Conservation (phyloP, 345 rosid genomes). For the Kernera saxatilis region DNA sequence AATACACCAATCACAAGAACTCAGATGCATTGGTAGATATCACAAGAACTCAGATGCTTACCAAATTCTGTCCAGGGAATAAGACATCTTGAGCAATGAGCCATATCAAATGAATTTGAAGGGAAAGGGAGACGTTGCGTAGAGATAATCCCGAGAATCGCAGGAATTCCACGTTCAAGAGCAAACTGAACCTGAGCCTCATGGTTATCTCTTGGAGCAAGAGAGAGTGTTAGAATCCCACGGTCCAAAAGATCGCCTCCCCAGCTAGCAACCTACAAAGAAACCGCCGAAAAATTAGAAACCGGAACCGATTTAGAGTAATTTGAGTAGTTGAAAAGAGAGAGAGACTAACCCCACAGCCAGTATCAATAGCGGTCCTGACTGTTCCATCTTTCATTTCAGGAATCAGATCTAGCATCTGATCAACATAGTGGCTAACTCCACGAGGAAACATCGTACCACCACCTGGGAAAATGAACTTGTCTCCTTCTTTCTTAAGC, state of each 20-base stretch:
- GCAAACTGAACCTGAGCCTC: conserved; percentile 99
- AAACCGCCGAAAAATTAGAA: not conserved
- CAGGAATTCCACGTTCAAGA: conserved; percentile 98
- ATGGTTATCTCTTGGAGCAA: conserved; percentile 98
- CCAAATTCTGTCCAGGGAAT: conserved; percentile 99
- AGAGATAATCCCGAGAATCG: conserved; percentile 90
- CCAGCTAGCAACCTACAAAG: conserved; percentile 93
- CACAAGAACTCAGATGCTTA: conserved; percentile 29
- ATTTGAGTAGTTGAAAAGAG: not conserved
- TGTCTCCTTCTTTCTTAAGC: conserved; percentile 91
- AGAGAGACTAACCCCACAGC: conserved; percentile 78
- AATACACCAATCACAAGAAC: not conserved
- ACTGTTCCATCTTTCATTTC: conserved; percentile 86
- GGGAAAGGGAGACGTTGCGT: conserved; percentile 97
- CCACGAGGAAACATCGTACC: conserved; percentile 98
- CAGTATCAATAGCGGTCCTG: conserved; percentile 94
- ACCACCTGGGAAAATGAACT: conserved; percentile 92
- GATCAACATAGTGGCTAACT: conserved; percentile 85
- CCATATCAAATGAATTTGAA: conserved; percentile 91
- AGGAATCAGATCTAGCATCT: conserved; percentile 88
- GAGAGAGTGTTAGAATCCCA: conserved; percentile 84
- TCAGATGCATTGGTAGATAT: not conserved
- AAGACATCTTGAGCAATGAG: conserved; percentile 99
- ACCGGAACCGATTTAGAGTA: not conserved
- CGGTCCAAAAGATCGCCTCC: conserved; percentile 97